Evolutionary conservation across 768 basidiomycete genomes (phyloP).

Genomic region (Xerocomellus dryophilus): DNA sequence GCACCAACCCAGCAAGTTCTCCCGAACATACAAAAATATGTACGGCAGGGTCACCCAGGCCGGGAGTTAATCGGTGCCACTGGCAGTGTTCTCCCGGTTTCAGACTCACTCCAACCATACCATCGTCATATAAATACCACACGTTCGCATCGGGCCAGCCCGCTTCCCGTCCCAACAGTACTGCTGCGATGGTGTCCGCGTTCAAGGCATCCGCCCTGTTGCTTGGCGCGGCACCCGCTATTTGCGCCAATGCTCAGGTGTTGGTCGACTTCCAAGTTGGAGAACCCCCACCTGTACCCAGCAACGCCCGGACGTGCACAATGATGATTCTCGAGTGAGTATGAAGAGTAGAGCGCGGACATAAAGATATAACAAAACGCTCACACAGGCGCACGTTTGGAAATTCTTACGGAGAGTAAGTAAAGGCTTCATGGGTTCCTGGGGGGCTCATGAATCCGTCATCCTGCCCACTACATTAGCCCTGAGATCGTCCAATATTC

Average conservation of each 20-base stretch:
- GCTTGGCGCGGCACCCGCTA: constrained; percentile 7
- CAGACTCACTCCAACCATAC: too few species aligned
- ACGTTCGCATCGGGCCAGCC: neutral
- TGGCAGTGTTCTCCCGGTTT: neutral
- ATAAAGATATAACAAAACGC: neutral
- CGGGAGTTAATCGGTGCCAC: too few species aligned
- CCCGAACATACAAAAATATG: neutral
- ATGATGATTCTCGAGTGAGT: constrained; percentile 60
- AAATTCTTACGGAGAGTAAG: constrained; percentile 65
- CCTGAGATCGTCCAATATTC: constrained; percentile 61
- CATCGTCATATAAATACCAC: constrained; percentile 4
- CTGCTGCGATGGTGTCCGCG: constrained; percentile 20
- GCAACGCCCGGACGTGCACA: constrained; percentile 58
- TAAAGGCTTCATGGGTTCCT: constrained; percentile 1
- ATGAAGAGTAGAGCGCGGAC: neutral
- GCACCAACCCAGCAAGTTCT: too few species aligned
- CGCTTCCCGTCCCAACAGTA: constrained; percentile 1
- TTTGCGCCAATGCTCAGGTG: constrained; percentile 23
- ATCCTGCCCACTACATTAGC: constrained; percentile 31
- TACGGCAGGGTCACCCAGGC: neutral
- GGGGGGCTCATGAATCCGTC: neutral
- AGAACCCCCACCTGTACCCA: constrained; percentile 69
- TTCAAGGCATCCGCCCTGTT: constrained; percentile 13
- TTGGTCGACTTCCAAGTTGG: constrained; percentile 69
- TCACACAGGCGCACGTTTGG: constrained; percentile 62